phyloP scores from a whole-genome alignment of 169 alveolate species.

The Plasmodium vinckei region DNA sequence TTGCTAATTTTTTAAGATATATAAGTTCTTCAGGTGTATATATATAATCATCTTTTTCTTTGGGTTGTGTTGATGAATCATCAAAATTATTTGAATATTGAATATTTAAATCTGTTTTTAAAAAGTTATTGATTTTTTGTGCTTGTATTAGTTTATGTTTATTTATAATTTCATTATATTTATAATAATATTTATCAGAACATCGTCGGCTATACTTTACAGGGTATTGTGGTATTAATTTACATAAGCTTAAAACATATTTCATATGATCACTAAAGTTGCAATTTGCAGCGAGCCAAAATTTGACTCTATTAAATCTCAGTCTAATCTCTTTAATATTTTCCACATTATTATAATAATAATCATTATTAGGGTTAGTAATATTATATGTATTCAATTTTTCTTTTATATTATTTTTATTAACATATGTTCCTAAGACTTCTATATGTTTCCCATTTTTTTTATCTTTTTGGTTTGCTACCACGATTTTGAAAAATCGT shows the following conservation, averaged over 20 bases:
- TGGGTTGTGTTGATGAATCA: conserved; percentile 14
- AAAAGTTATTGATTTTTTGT: conserved; percentile 48
- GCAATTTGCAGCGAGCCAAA: conserved; percentile 91
- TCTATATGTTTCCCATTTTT: conserved; percentile 92
- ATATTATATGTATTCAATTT: conserved; percentile 81
- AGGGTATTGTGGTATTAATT: conserved; percentile 73
- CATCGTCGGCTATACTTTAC: conserved; percentile 64
- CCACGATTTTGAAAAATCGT: conserved; percentile 88
- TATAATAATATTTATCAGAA: conserved; percentile 67
- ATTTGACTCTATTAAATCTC: conserved; percentile 89
- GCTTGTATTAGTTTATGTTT: conserved; percentile 73
- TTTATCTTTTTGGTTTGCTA: conserved; percentile 91
- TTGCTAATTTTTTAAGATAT: conserved; percentile 69
- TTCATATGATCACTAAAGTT: conserved; percentile 80
- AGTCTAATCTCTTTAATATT: conserved; percentile 87
- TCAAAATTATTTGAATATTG: conserved; percentile 57
- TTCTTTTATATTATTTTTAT: conserved; percentile 79
- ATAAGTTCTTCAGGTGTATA: conserved; percentile 74
- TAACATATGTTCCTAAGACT: conserved; percentile 85
- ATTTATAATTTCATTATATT: conserved; percentile 66
- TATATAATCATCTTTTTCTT: conserved; percentile 61
- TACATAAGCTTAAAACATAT: conserved; percentile 68
- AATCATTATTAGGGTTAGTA: conserved; percentile 80
- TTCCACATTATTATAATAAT: conserved; percentile 65
- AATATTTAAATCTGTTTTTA: conserved; percentile 70